These are phyloP conservation scores for Dichotomopilus funicola DNA, from an alignment of 2,329 filamentous ascomycete species.

Conservation along the genomic window DNA sequence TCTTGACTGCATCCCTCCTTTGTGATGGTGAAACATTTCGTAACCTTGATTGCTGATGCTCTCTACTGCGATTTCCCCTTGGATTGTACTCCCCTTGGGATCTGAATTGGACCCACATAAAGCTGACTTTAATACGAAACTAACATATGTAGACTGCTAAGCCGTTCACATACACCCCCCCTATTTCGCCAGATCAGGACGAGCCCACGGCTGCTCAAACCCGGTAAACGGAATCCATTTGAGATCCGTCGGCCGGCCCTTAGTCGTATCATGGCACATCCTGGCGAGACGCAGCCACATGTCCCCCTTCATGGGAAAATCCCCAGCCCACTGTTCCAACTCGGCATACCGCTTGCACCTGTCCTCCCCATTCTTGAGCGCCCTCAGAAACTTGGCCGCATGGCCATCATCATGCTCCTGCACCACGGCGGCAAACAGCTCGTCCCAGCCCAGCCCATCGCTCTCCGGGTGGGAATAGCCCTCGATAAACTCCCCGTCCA, in stretches of 20 bases:
- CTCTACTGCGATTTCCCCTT: too few species aligned
- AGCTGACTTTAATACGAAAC: not conserved
- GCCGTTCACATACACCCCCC: not conserved
- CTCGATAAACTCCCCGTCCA: constrained; percentile 20
- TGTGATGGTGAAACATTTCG: too few species aligned
- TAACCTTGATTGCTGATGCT: too few species aligned
- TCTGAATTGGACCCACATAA: not conserved
- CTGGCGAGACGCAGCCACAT: not conserved
- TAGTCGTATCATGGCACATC: not conserved
- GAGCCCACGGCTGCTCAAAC: not conserved
- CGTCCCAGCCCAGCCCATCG: constrained; percentile 23
- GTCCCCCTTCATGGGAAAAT: not conserved
- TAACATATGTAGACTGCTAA: not conserved
- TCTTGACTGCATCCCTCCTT: too few species aligned
- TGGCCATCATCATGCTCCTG: constrained; percentile 31
- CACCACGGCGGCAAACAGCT: constrained; percentile 24
- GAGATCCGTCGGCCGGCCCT: not conserved
- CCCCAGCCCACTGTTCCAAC: not conserved
- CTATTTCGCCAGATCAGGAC: not conserved
- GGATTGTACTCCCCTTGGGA: too few species aligned
- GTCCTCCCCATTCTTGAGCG: constrained; percentile 32
- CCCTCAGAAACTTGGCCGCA: constrained; percentile 30
- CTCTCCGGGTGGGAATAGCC: constrained; percentile 19
- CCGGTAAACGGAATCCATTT: not conserved
- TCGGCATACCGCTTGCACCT: not conserved